Base-by-base conservation (phyloP, 805 yeast species). In the Metschnikowia anglica region DNA sequence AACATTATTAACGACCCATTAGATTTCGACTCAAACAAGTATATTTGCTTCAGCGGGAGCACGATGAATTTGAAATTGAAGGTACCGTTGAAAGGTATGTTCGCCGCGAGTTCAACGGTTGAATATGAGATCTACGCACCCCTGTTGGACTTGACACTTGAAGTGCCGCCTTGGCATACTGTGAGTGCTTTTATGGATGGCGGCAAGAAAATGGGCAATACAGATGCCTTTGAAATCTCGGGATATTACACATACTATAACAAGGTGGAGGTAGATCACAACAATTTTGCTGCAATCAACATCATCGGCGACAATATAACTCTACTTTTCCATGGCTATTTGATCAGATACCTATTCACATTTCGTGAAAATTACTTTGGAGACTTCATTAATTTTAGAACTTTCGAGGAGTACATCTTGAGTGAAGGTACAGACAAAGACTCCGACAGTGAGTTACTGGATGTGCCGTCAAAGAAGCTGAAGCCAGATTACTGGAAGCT, bases 101-200 rank as follows among this genome's bases (percentile, higher is more conserved):
- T 77, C 28, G 64, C 76, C 27, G 76, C 74, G 38, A 72, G 75
- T 2, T 76, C 79, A 1, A 72, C 76, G 0, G 67, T 84, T 12
- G 65, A 72, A 12, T 87, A 73, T 52, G 61, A 63, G 1, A 49
- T 84, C 2, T 49, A 50, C 2, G 83, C 96, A 0, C 79, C 86
- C 0, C 65, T 64, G 36, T 78, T 88, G 51, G 76, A 81, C 36
- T 55, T 93, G 35, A 66, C 77, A 0, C 60, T 90, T 2, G 84
- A 81, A 44, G 79, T 93, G 0, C 98, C 99, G 0, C 84, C 91
- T 1, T 93, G 98, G 96, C 95, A 88, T 56, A 90, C 98, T 0
- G 67, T 81, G 19, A 77, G 81, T 41, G 82, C 84, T 36, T 91
- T 91, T 51, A 60, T 86, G 66, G 73, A 74, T 35, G 65, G 62